Conservation (phyloP, 495 filamentous ascomycete species). For the Penicillium arizonense region DNA sequence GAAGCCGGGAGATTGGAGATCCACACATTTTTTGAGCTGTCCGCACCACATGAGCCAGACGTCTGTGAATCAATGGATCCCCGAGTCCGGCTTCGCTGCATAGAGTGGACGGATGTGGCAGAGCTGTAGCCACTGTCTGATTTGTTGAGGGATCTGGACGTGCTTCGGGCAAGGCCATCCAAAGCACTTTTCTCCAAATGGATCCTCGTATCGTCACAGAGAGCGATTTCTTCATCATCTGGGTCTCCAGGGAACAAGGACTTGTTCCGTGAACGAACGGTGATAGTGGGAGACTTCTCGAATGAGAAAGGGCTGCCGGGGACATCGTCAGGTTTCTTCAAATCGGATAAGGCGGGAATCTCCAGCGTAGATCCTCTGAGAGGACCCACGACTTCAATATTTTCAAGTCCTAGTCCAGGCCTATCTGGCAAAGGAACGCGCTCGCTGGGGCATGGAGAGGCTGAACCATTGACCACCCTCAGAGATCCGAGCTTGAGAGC, state of each 20-base stretch:
- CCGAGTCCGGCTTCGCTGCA: slow-evolving; percentile 24
- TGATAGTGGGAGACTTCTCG: slow-evolving; percentile 31
- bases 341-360: slow-evolving; percentile 14
- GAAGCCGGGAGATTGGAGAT: neutral
- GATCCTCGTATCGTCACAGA: slow-evolving; percentile 18
- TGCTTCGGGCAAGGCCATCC: slow-evolving; percentile 12
- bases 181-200: slow-evolving; percentile 12
- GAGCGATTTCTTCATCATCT: slow-evolving; percentile 33
- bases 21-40: slow-evolving; percentile 9
- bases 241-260: slow-evolving; percentile 11
- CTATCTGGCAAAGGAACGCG: slow-evolving; percentile 23
- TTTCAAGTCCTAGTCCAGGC: slow-evolving; percentile 15
- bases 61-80: slow-evolving; percentile 30
- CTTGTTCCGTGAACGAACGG: slow-evolving; percentile 2
- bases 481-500: slow-evolving; percentile 48
- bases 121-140: slow-evolving; percentile 47
- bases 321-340: slow-evolving; percentile 24
- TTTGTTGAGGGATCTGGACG: slow-evolving; percentile 31
- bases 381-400: slow-evolving; percentile 8
- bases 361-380: slow-evolving; percentile 13
- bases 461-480: slow-evolving; percentile 48
- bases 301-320: slow-evolving; percentile 41
- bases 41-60: slow-evolving; percentile 14
- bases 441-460: slow-evolving; percentile 43
- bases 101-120: slow-evolving; percentile 31